Base-by-base conservation (phyloP, 495 filamentous ascomycete genomes). In the Copromyces sp. region DNA sequence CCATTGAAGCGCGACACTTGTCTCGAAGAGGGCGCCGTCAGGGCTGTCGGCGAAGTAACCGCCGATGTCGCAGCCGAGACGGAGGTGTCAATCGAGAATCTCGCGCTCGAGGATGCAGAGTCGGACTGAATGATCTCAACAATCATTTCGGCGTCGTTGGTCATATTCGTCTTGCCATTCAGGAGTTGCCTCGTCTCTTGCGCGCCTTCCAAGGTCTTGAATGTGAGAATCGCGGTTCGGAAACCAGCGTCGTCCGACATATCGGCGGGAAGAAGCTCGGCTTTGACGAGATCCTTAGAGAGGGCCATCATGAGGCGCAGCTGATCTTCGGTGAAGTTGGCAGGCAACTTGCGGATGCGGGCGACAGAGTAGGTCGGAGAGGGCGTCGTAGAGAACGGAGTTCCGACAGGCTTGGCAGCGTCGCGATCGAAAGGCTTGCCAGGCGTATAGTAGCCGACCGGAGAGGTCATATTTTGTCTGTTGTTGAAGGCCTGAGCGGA, bases 241-340 rank as follows among this genome's bases (percentile, higher is more conserved):
- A 90, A 94, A 24, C 90, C 89, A n/a, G 84, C 81, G 76, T 96
- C 93, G 72, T 91, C 88, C 7, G 89, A 86, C 69, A 86, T 82
- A 7, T 93, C 91, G 45, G 84, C 73, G 8, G 87, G 84, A 75
- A 95, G 82, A 74, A 96, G 87, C 72, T 95, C 91, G 69, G 89
- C 87, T 75, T 90, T 88, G 69, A 93, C 82, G 40, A 96, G 86
- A 70, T 94, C 93, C 77, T 95, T 92, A 37, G 93, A 92, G 79
- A 94, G 96, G 16, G 95, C 84, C 17, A 96, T 86, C 90, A 97
- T 94, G 74, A 91, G 87, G 73, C 91, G 89, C 73, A 97, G 83
- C 45, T 88, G 86, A 72, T 94, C 91, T 71, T 89, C 85, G 69
- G 87, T 89, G 24, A 89, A 94, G 76, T 90, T 93, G 70, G 84